phyloP scores from a whole-genome alignment of 2,329 filamentous ascomycete genomes.

The Rhinocladiella mackenziei region DNA sequence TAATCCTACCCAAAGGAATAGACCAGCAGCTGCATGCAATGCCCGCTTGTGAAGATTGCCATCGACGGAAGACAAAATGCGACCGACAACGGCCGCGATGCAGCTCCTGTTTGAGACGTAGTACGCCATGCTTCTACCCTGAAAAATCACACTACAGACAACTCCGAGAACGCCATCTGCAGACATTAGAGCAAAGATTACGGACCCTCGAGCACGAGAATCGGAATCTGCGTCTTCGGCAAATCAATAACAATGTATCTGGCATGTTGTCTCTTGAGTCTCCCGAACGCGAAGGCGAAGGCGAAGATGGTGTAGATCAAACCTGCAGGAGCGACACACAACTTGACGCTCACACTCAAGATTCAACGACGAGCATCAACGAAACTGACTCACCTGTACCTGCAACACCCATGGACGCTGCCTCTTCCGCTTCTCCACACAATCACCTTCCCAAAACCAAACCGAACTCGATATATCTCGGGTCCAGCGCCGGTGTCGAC shows the following conservation, averaged over 20 bases:
- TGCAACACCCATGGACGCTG: background rate
- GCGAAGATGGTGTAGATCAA: no score
- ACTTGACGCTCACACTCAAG: no score
- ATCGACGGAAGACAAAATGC: background rate
- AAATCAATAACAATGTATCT: background rate
- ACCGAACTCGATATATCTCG: background rate
- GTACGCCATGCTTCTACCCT: background rate
- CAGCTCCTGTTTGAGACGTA: background rate
- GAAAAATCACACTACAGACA: background rate
- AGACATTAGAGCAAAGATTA: background rate
- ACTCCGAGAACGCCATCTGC: background rate
- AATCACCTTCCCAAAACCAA: background rate
- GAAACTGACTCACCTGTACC: background rate
- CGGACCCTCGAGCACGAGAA: background rate
- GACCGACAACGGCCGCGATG: background rate
- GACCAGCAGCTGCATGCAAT: background rate
- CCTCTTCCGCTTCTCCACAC: background rate
- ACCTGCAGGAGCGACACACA: no score
- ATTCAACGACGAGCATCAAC: no score
- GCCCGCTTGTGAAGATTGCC: background rate
- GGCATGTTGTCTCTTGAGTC: background rate
- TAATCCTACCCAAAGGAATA: no score
- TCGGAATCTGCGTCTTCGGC: background rate
- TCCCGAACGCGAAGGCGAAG: no score
- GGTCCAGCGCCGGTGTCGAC: background rate